phyloP scores from a whole-genome alignment of 148 eudicot genomes.

The Silene conica region DNA sequence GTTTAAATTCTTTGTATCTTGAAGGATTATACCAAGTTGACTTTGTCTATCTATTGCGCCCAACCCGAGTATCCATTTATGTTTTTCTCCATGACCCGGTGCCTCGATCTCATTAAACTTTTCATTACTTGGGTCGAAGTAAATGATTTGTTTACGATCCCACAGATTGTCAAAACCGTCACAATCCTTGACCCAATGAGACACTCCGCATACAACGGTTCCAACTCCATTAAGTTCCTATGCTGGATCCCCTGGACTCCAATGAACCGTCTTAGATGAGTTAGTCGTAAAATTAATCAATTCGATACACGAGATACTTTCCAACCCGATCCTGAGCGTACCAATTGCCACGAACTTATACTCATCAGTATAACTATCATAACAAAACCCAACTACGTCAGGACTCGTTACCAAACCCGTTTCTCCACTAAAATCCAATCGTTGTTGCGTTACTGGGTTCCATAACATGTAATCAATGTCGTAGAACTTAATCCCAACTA shows the following conservation, averaged over 20 bases:
- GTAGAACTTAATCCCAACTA: neutral
- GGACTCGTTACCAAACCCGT: neutral
- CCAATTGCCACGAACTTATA: neutral
- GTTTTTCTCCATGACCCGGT: neutral
- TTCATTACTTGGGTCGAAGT: neutral
- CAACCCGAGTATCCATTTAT: neutral
- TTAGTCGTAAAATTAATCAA: neutral
- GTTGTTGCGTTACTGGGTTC: slow-evolving; percentile 3
- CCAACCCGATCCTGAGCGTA: neutral
- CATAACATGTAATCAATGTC: neutral
- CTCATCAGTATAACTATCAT: neutral
- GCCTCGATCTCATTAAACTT: neutral
- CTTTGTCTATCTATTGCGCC: neutral
- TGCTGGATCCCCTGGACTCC: neutral
- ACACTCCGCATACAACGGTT: neutral
- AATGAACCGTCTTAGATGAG: neutral
- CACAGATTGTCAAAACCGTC: neutral
- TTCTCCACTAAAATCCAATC: neutral
- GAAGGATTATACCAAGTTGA: slow-evolving; percentile 3
- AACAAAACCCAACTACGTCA: neutral
- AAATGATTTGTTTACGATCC: neutral
- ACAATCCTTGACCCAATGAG: neutral
- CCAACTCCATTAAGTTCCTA: neutral
- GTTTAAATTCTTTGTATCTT: neutral
- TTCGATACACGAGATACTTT: neutral